Evolutionary conservation across 2,329 filamentous ascomycete species (phyloP), one percentile per base, ranked within the genome.

Genomic region (Lithohypha guttulata): DNA sequence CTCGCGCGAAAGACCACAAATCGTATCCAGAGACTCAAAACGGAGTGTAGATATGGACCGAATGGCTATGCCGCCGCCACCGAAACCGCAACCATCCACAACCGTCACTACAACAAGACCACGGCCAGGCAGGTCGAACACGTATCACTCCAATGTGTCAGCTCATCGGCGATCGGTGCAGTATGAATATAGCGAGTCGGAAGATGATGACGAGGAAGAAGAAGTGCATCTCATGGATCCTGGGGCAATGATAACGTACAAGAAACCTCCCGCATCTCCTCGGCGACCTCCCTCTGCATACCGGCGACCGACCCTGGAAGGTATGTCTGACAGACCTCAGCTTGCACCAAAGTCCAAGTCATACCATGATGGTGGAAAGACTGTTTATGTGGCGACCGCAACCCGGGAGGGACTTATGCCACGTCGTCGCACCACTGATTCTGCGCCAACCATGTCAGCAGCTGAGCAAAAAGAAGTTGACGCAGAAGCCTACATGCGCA

Each of bases 231-330:
- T 34, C 20, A 19, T 25, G n/a, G 41, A 43, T 9, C 23, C 34
- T 31, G 42, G 45, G 10, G 25, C 37, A 17, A 27, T 45, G 21
- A 34, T 34, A 13, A 26, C 47, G 8, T 18, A 34, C 13, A 33
- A 41, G 11, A 39, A 36, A 28, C 39, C 46, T 14, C 42, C 42
- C 27, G 44, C 43, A 32, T 48, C 48, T 26, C 26, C 45, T 11
- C 42, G 44, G n/a, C 46, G 42, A 9, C 48, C 48, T 21, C 48
- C 46, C 6, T 44, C 41, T 8, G 49, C 48, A 13, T 49, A 46
- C 28, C 32, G 41, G 20, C 26, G 30, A 3, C 41, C 41, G 29
- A 26, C 25, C 4, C 22, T 20, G 19, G 9, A 32, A 2, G 48
- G 49, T 18, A 15, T 28, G 3, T 32, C 36, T 3, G 47, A 46